Base-by-base conservation (phyloP, 192 early-diverging fungal genomes). In the Linnemannia zychae region DNA sequence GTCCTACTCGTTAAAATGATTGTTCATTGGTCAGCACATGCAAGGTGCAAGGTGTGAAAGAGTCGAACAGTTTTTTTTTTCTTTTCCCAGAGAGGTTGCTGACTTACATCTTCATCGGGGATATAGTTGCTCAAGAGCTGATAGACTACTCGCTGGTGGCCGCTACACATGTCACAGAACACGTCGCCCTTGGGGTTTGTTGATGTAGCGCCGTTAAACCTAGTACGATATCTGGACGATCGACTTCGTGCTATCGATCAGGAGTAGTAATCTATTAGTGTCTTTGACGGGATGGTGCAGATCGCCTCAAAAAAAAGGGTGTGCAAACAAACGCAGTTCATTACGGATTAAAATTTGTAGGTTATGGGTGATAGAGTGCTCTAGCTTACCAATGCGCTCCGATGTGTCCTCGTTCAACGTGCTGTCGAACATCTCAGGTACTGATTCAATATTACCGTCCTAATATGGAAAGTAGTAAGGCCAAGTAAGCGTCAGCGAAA, bases 41-140 rank as follows among this genome's bases (percentile, higher is more conserved):
- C 13, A 22, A 4, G 11, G 57, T 31, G 28, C 57, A 44, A 44
- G 9, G 40, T 44, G 11, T 9, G 28, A 12, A 31, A 31, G 28
- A 13, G 6, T 0, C 6, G 22, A n/a, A 9, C 15, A 4, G 11
- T 28, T 20, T 20, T 53, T 57, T 57, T 24, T 24, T 0, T 31
- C 7, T n/a, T n/a, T 44, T 44, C 40, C 40, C 12, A 3, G 34
- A 44, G 34, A 4, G n/a, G 22, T 49, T 66, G 46, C 22, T 24
- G 1, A 48, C 72, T 52, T 85, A 85, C 83, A 18, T 85, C 74
- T 24, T 85, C 83, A 13, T 79, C 83, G 24, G 83, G 83, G 7
- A 85, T 85, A 28, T 85, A 85, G 74, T 79, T 85, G 74, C 83
- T 85, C 6, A 85, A 46, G 2, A 85, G 70, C 34, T 85, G 83